Evolutionary conservation across 2,329 filamentous ascomycete species (phyloP), one percentile per base, ranked within the genome.

Genomic region (Phyllosticta citrichinensis): DNA sequence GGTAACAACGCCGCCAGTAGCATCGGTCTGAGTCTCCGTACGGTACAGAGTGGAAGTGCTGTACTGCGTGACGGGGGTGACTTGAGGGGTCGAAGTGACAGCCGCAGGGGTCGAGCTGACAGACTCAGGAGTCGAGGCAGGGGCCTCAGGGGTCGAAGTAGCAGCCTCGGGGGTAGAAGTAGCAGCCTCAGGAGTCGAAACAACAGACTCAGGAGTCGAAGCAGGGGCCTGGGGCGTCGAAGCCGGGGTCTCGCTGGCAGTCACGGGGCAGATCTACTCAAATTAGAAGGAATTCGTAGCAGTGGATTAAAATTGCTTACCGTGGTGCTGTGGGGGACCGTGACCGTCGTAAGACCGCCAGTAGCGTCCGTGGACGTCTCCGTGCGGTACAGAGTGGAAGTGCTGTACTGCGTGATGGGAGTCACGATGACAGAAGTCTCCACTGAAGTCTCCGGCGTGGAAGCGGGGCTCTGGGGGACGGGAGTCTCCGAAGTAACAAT

Each of bases 21-120:
- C n/a, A 14, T 62, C 60, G n/a, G 35, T 25, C 3, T 55, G 57
- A 24, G 55, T 51, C 22, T 33, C 47, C 19, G 55, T 58, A 51
- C 51, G 53, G 55, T 58, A 62, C 55, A 62, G 50, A 25, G 60
- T 62, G 25, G 60, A 62, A 12, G 60, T 62, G 12, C 50, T 62
- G 50, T 33, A 57, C 60, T 62, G 50, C 22, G 55, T 57, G 35
- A 53, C 22, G 20, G 24, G 20, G 6, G 27, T 30, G 6, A n/a
- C 12, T 14, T 22, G 22, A 22, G 22, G 22, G 22, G 22, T 22
- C 2, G 22, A 22, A 22, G 22, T 22, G 22, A 22, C 22, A 22
- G 22, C 22, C 2, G 22, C 22, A 22, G 22, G 27, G 5, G 27
- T 10, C 27, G 27, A 30, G 27, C 6, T 30, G 27, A 30, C 27